Conservation (phyloP, 2,329 filamentous ascomycete genomes). For the Aspergillus intermedius region DNA sequence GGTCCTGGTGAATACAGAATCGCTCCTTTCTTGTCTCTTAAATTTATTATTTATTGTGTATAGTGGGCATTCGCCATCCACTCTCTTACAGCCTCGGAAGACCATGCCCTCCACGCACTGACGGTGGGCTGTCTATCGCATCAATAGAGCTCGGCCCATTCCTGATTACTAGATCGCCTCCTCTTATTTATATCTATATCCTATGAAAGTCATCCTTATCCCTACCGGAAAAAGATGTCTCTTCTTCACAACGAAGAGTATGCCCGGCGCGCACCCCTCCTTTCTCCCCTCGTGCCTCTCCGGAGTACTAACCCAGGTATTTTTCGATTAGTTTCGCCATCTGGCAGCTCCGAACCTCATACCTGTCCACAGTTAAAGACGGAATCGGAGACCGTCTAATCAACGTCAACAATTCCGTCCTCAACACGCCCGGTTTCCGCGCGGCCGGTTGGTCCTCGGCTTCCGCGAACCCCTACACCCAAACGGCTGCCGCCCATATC, state of each 20-base stretch:
- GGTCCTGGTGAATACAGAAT: conserved; percentile 23
- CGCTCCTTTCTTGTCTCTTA: conserved; percentile 4
- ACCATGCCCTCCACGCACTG: background rate
- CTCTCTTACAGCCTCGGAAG: background rate
- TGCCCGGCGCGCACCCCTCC: conserved; percentile 13
- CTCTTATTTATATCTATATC: background rate
- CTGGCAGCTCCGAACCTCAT: conserved; percentile 60
- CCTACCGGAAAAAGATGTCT: conserved; percentile 12
- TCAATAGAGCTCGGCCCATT: background rate
- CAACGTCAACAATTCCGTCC: conserved; percentile 55
- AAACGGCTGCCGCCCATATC: conserved; percentile 46
- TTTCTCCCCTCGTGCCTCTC: conserved; percentile 1
- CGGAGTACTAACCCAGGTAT: conserved; percentile 7
- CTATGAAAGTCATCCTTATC: conserved; percentile 3
- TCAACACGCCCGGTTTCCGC: conserved; percentile 60
- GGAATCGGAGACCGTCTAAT: conserved; percentile 61
- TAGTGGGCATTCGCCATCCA: background rate
- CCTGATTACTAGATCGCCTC: background rate
- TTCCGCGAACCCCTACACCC: conserved; percentile 26
- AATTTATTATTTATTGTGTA: background rate
- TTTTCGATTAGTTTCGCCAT: conserved; percentile 50
- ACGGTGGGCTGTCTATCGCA: background rate
- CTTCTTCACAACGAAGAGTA: conserved; percentile 49
- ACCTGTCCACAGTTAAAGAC: conserved; percentile 58
- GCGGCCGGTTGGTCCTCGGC: conserved; percentile 54